Base-by-base conservation (phyloP, 208 protist species). In the Leishmania gerbilli region DNA sequence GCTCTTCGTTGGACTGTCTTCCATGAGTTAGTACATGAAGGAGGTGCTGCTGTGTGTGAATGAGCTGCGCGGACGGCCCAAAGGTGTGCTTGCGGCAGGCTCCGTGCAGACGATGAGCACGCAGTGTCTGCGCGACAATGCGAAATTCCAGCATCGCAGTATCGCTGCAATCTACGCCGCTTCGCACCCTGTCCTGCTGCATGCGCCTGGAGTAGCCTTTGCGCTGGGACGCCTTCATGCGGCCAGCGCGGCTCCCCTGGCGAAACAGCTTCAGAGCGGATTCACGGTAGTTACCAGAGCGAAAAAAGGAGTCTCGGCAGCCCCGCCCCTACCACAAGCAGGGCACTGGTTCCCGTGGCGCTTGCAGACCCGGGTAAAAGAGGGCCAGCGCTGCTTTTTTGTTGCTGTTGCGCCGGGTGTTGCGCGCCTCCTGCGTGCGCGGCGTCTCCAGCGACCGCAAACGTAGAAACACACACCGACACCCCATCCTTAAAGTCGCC, bases 141-240 rank as follows among this genome's bases (percentile, higher is more conserved):
- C 89, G 88, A 27, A 94, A 81, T 13, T 83, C 85, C 49, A 97
- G 34, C 76, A 89, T 90, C 0, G 89, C 89, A 0, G 94, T 95
- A 79, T 97, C 92, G 47, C 87, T 89, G 87, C 89, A 94, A 81
- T 95, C 88, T 19, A 96, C 88, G 8, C 89, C 94, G 56, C 88
- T 79, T 65, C 89, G 84, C 60, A 88, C 85, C 94, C 92, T 94
- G 31, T 91, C 85, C 68, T 83, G 81, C 17, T 79, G 27, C 45
- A 90, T 60, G 58, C 92, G 92, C 17, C 65, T 65, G 15, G 84
- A 51, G 77, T 84, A 85, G 13, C 88, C 92, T 3, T 21, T 24
- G n/a, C 71, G 85, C 69, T 91, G 91, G 40, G 27, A 13, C 34
- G 80, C 79, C 15, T 74, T 79, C 89, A 95, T 93, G 17, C 42